Base-by-base conservation (phyloP, 768 basidiomycete species). In the Gymnopilus junonius region DNA sequence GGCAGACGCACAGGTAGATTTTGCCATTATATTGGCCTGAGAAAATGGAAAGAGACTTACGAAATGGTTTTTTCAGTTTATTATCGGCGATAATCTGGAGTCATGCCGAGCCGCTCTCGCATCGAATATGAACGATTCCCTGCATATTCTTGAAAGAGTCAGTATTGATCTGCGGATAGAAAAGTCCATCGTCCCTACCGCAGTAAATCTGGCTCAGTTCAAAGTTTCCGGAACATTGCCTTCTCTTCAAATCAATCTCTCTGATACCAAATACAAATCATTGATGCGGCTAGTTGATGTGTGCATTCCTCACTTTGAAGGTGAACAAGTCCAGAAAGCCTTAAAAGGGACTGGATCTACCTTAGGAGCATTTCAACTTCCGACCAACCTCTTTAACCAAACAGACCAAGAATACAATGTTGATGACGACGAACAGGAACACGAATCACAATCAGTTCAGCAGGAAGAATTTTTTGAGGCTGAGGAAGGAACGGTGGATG, bases 281-380 rank as follows among this genome's bases (percentile, higher is more conserved):
- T 76, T 99, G 45, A 94, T 99, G 93, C 87, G 93, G 8, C 81
- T 99, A 60, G 85, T 99, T 68, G 96, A 99, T 69, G 89, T 95
- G 27, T 87, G 89, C 29, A 89, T 99, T 39, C 97, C 97, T 14
- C 85, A 89, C 61, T 90, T 98, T 67, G 90, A 85, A 45, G 80
- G 84, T 25, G 81, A 77, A 23, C 31, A 74, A 23, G 57, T 59
- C 14, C 37, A 74, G 11, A 56, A 61, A 48, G 51, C 61, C 11
- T 31, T 46, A 11, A 68, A 66, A 55, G 65, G 67, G 3, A 70
- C 66, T 48, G 67, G 72, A 42, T 69, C 70, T 23, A 68, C 75
- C 34, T 59, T 78, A 45, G 76, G 71, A 6, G 69, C 70, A 20
- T 86, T 91, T 70, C 83, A 82, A 55, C 74, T 89, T 37, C 80